Base-by-base conservation (phyloP, 2,329 filamentous ascomycete genomes). In the Cercospora sp. region DNA sequence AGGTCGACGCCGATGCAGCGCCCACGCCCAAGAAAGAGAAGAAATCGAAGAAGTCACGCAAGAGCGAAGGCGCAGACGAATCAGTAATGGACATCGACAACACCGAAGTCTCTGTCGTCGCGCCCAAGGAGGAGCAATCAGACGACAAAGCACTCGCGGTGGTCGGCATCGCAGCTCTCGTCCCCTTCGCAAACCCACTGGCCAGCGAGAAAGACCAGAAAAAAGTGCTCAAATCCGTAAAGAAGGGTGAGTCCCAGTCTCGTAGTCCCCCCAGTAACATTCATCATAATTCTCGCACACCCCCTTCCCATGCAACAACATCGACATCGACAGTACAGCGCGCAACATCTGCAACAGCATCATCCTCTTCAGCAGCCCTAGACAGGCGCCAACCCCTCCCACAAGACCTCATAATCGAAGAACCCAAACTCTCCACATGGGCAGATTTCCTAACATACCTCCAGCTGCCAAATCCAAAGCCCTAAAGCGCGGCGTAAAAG, bases 401-500 rank as follows among this genome's bases (percentile, higher is more conserved):
- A 8, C 62, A 65, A 59, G 62, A 65, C 53, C 62, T 65, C 32
- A 61, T 58, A 30, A 55, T 61, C 53, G 51, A 63, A 24, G 62
- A 65, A 37, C 62, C 62, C 32, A 65, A 65, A 65, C 62, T 65
- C 24, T 28, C 49, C 13, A 68, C 61, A 37, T 66, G 63, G 63
- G 18, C 34, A 32, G 40, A 65, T 37, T 60, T 62, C 45, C 63
- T 68, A 61, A 70, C 62, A 68, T 55, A 65, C 43, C 40, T 67
- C 67, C 81, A 98, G 95, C 94, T 75, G 94, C 95, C 76, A 97
- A 97, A 84, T 89, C 93, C 83, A 96, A 96, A 84, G 91, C 92
- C 68, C 91, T 99, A 79, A 97, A 97, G 85, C 94, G 95, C 79
- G 95, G 95, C 79, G 95, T 99, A 74, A 99, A 99, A 84, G 95